phyloP scores from a whole-genome alignment of 2,329 filamentous ascomycete species.

The Claviceps monticola region DNA sequence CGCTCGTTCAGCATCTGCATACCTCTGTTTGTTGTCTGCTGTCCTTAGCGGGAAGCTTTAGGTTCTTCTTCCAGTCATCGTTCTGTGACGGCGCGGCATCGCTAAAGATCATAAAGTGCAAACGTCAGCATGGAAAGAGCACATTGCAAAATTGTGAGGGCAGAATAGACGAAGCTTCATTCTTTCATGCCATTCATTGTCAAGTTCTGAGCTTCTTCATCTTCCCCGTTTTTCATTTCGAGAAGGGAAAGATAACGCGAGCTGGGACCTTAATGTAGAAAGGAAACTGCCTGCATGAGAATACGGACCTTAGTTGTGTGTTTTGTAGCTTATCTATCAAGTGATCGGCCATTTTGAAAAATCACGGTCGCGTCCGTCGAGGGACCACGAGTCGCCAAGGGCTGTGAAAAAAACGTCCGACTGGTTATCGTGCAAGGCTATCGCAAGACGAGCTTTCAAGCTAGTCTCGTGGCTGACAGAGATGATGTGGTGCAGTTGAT shows the following conservation, averaged over 20 bases:
- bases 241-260: not conserved
- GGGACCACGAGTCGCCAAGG: slow-evolving; percentile 11
- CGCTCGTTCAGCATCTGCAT: slow-evolving; percentile 6
- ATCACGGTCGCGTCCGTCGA: slow-evolving; percentile 14
- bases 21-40: slow-evolving; percentile 72
- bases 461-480: not conserved
- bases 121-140: slow-evolving; percentile 1
- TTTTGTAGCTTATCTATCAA: slow-evolving; percentile 30
- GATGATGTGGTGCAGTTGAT: not conserved
- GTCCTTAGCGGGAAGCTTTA: slow-evolving; percentile 63
- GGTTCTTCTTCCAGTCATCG: slow-evolving; percentile 59
- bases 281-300: not conserved
- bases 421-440: slow-evolving; percentile 12
- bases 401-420: not conserved
- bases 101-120: slow-evolving; percentile 15
- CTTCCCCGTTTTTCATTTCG: no score
- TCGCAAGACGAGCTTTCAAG: slow-evolving; percentile 3
- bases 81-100: slow-evolving; percentile 30
- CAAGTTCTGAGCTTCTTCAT: not conserved
- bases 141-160: not conserved
- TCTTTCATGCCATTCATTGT: not conserved
- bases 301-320: slow-evolving; percentile 26
- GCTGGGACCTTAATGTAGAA: not conserved
- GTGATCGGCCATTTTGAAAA: slow-evolving; percentile 28
- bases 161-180: not conserved